Conservation (phyloP, 257 asterid species). For the Lycium barbarum region DNA sequence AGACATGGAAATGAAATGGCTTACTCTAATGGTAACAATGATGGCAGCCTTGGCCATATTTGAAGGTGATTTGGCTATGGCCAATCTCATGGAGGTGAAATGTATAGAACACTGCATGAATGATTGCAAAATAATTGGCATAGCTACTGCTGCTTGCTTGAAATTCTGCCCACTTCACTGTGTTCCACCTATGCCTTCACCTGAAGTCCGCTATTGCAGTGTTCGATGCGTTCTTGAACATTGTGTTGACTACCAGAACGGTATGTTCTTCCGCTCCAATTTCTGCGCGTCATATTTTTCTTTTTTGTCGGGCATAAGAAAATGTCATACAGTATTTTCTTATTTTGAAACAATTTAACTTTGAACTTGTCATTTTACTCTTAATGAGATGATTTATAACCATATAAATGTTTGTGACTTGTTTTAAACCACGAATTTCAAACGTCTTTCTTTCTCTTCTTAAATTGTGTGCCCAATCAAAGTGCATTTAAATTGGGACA, state of each 20-base stretch:
- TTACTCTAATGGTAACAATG: constrained; percentile 25
- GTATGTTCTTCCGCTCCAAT: neutral
- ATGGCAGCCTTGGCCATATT: neutral
- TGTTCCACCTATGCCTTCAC: constrained; percentile 7
- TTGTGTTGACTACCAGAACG: constrained; percentile 23
- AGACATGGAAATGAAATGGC: constrained; percentile 3
- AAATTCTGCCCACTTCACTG: constrained; percentile 34
- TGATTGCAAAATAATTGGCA: constrained; percentile 23
- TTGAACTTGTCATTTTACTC: no score
- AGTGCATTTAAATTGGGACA: no score
- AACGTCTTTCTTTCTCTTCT: no score
- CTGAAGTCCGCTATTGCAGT: neutral
- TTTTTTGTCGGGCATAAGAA: no score
- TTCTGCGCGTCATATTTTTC: no score
- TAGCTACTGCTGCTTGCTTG: constrained; percentile 6
- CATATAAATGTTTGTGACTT: no score
- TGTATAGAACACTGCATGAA: constrained; percentile 27
- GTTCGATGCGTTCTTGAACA: constrained; percentile 27
- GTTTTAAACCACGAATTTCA: no score
- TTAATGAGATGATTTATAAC: no score
- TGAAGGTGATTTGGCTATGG: neutral
- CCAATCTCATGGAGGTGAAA: constrained; percentile 26
- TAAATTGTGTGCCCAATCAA: no score
- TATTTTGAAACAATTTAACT: no score
- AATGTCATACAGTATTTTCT: no score